A percentile compares a stretch with the other conserved stretches of the same genome.
Evolutionary conservation across 306 rosid genomes (phyloP).

Genomic region (Dalbergia cochinchinensis): DNA sequence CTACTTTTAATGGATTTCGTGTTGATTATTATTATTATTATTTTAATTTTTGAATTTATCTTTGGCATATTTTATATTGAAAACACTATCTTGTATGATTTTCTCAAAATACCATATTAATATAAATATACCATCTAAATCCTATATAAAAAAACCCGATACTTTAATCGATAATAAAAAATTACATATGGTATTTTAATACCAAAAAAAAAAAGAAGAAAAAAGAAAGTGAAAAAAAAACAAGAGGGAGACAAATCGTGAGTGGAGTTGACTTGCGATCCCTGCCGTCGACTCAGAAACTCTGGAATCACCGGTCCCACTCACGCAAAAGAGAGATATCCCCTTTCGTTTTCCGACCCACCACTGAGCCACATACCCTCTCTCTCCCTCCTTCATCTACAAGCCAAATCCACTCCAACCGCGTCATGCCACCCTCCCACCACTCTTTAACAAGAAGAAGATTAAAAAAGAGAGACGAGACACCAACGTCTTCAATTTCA

Average conservation of each 20-base stretch:
- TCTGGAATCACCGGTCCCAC: conserved; percentile 52
- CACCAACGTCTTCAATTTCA: conserved; percentile 17
- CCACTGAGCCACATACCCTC: conserved; percentile 29
- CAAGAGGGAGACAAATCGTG: conserved; percentile 5
- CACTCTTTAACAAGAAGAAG: neutral
- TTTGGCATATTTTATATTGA: too few relatives aligned
- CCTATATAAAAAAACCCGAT: too few relatives aligned
- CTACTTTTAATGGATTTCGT: too few relatives aligned
- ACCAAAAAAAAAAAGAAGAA: too few relatives aligned
- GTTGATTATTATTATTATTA: too few relatives aligned
- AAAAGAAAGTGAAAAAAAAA: neutral
- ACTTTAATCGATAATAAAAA: too few relatives aligned
- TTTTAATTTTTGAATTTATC: too few relatives aligned
- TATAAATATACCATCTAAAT: too few relatives aligned
- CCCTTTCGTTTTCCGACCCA: conserved; percentile 50
- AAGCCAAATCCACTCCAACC: conserved; percentile 49
- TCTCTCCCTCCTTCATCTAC: conserved; percentile 13
- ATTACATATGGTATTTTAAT: too few relatives aligned
- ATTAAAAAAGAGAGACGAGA: neutral
- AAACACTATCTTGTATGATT: too few relatives aligned
- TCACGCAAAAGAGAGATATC: conserved; percentile 37
- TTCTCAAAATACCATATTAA: too few relatives aligned
- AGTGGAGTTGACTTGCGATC: conserved; percentile 44
- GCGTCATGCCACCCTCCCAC: conserved; percentile 41
- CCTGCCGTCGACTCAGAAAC: conserved; percentile 37